phyloP scores from a whole-genome alignment of 345 rosid genomes.

The Hirschfeldia incana region DNA sequence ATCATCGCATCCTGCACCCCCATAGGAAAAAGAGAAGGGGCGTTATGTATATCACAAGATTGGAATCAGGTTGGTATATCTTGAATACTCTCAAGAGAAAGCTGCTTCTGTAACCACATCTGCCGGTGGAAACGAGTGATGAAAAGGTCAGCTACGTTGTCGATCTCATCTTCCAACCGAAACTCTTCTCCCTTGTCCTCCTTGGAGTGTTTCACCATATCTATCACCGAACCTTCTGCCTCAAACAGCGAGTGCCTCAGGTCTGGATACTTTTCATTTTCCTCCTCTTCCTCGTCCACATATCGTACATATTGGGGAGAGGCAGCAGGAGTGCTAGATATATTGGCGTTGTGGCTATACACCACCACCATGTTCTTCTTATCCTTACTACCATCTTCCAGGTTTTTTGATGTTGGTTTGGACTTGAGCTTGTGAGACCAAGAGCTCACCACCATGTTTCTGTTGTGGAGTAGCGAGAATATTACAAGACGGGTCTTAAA shows the following conservation, averaged over 20 bases:
- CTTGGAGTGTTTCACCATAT: constrained; percentile 64
- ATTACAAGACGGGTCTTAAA: constrained; percentile 62
- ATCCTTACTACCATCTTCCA: constrained; percentile 13
- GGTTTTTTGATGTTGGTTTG: constrained; percentile 24
- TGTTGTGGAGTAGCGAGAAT: constrained; percentile 62
- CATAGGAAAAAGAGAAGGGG: neutral
- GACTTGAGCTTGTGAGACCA: constrained; percentile 57
- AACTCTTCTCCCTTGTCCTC: constrained; percentile 69
- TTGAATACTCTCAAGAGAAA: constrained; percentile 40
- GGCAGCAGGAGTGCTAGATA: constrained; percentile 33
- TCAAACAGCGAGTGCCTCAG: constrained; percentile 54
- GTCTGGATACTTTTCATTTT: constrained; percentile 53
- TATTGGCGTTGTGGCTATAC: constrained; percentile 26
- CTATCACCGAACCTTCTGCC: constrained; percentile 73
- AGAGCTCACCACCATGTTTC: constrained; percentile 49
- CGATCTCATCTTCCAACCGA: constrained; percentile 81
- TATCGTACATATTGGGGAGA: constrained; percentile 28
- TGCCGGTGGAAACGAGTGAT: constrained; percentile 67
- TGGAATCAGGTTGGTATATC: constrained; percentile 4
- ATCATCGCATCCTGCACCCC: neutral
- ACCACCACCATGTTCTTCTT: constrained; percentile 31
- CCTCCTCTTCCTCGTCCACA: constrained; percentile 16
- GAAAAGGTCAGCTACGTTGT: constrained; percentile 74
- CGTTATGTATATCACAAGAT: neutral
- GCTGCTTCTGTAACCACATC: constrained; percentile 78